Percentiles rank a stretch among this genome's conserved stretches.
These are phyloP conservation scores for Hansfordia pulvinata DNA, from an alignment of 2,329 filamentous ascomycete genomes.

Conservation along the genomic window DNA sequence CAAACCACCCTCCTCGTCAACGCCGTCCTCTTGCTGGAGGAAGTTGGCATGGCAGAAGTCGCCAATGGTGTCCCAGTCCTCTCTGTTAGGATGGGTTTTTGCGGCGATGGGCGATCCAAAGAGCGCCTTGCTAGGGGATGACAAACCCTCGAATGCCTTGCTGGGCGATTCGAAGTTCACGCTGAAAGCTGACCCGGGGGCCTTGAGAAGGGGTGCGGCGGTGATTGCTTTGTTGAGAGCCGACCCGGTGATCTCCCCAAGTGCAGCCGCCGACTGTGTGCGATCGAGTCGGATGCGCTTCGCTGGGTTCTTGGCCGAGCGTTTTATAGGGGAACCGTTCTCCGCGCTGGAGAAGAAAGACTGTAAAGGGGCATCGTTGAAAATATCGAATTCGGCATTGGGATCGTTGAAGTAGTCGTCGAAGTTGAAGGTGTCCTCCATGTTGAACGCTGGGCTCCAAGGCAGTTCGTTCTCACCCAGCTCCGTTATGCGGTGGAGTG, in stretches of 20 bases:
- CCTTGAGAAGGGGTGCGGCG: constrained; percentile 36
- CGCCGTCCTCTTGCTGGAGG: constrained; percentile 43
- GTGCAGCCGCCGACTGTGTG: constrained; percentile 40
- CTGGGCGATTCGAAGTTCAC: constrained; percentile 39
- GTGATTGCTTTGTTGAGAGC: constrained; percentile 35
- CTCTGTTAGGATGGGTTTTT: constrained; percentile 23
- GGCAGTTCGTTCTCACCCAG: constrained; percentile 35
- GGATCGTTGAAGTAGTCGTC: constrained; percentile 35
- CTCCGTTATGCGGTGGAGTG: constrained; percentile 33
- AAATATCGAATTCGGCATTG: constrained; percentile 51
- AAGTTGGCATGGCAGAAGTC: constrained; percentile 41
- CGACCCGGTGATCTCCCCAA: constrained; percentile 45
- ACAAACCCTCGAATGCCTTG: constrained; percentile 40
- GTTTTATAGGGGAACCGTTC: constrained; percentile 54
- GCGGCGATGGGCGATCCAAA: constrained; percentile 23
- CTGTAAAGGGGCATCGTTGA: constrained; percentile 29
- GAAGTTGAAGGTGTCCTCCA: constrained; percentile 43
- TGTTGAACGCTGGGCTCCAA: constrained; percentile 54
- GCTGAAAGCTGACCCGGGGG: constrained; percentile 24
- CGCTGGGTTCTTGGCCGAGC: constrained; percentile 34
- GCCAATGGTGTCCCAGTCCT: constrained; percentile 28
- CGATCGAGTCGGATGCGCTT: constrained; percentile 46
- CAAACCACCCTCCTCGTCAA: constrained; percentile 43
- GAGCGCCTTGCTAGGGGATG: constrained; percentile 40
- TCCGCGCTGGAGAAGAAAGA: constrained; percentile 31